Percentiles rank a stretch among this genome's conserved stretches.
phyloP scores from a whole-genome alignment of 2,329 filamentous ascomycete species.

The Claviceps pusilla region DNA sequence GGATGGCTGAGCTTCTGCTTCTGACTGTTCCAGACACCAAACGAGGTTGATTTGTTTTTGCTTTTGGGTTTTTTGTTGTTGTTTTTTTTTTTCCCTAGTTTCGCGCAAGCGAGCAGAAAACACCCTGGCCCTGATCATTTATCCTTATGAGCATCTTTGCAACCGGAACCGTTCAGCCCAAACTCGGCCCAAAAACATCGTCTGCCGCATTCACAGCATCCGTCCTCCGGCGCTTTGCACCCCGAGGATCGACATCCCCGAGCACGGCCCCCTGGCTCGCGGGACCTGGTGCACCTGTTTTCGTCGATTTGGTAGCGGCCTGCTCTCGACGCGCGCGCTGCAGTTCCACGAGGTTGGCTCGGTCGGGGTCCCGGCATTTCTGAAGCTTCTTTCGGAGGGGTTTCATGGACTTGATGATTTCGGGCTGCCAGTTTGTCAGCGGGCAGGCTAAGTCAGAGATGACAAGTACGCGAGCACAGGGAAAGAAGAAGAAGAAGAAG shows the following conservation, averaged over 20 bases:
- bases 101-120: no score
- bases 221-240: constrained; percentile 32
- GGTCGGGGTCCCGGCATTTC: constrained; percentile 58
- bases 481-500: not conserved
- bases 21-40: no score
- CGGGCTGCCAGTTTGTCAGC: constrained; percentile 21
- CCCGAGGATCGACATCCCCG: constrained; percentile 23
- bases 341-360: constrained; percentile 54
- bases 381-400: constrained; percentile 54
- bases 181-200: constrained; percentile 32
- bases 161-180: not conserved
- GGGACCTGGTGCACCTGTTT: constrained; percentile 16
- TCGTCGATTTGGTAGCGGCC: constrained; percentile 30
- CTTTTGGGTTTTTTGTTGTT: no score
- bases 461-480: no score
- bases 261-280: constrained; percentile 32
- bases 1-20: no score
- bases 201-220: constrained; percentile 15
- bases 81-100: no score
- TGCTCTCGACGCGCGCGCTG: constrained; percentile 49
- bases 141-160: not conserved
- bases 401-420: constrained; percentile 31
- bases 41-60: no score
- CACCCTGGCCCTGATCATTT: no score
- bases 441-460: no score